phyloP scores from a whole-genome alignment of 805 yeast genomes.

The Yarrowia osloensis region DNA sequence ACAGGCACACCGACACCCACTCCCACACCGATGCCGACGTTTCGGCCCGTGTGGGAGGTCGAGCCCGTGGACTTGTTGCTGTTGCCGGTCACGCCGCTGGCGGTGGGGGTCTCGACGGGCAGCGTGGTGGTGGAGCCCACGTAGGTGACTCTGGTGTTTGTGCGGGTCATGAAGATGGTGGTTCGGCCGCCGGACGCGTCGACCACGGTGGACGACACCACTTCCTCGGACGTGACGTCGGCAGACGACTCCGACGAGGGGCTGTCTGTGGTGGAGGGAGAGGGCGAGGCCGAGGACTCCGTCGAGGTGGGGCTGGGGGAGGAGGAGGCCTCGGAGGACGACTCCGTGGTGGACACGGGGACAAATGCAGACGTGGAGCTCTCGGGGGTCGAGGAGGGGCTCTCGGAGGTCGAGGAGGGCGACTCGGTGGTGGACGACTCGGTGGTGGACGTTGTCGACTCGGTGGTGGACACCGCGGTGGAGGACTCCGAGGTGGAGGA shows the following conservation, averaged over 20 bases:
- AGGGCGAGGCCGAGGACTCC: not conserved
- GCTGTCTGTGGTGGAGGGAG: not conserved
- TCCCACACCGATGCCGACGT: constrained; percentile 63
- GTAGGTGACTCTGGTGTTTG: constrained; percentile 12
- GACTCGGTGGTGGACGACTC: not conserved
- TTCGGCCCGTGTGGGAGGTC: constrained; percentile 37
- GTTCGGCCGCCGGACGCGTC: constrained; percentile 17
- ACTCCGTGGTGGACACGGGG: not conserved
- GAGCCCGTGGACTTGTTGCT: constrained; percentile 6
- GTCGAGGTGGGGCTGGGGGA: not conserved
- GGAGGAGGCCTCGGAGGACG: not conserved
- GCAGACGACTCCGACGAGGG: not conserved
- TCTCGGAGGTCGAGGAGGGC: not conserved
- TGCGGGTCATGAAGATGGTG: constrained; percentile 16
- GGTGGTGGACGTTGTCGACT: not conserved
- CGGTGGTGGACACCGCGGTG: not conserved
- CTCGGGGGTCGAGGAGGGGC: not conserved
- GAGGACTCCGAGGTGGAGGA: not conserved
- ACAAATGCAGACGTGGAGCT: constrained; percentile 10
- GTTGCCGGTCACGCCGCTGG: constrained; percentile 2
- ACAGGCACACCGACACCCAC: constrained; percentile 70
- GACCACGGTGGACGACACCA: not conserved
- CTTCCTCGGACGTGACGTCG: not conserved
- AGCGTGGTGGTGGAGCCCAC: constrained; percentile 5
- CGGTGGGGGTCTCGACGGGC: not conserved